Percentiles rank a stretch among this genome's conserved stretches.
These are phyloP conservation scores for Psophocarpus tetragonolobus DNA, from an alignment of 306 rosid species.

Conservation along the genomic window DNA sequence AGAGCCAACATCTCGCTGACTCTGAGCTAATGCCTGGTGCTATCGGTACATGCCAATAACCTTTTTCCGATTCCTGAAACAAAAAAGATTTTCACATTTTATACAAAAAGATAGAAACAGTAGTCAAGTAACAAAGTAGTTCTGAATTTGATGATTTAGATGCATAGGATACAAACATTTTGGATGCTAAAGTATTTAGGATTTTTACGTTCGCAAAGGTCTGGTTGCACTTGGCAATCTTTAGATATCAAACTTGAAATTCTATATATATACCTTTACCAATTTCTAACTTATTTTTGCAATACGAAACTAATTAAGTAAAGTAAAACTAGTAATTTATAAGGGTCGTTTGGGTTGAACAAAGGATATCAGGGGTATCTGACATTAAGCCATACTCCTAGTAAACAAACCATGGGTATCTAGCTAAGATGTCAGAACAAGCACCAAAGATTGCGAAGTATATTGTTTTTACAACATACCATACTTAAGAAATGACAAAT, in stretches of 20 bases:
- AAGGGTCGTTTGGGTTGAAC: too few species aligned
- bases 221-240: background rate
- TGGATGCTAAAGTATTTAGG: constrained; percentile 5
- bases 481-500: too few species aligned
- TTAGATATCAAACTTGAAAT: background rate
- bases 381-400: too few species aligned
- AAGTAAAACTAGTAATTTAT: background rate
- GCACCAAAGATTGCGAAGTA: too few species aligned
- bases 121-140: background rate
- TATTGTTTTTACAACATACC: too few species aligned
- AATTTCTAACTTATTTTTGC: constrained; percentile 5
- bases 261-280: background rate
- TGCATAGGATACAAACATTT: background rate
- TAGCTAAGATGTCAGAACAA: too few species aligned
- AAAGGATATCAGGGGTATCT: too few species aligned
- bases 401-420: too few species aligned
- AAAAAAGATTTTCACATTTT: constrained; percentile 22
- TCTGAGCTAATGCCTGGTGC: constrained; percentile 39
- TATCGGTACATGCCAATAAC: constrained; percentile 88
- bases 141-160: background rate
- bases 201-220: background rate
- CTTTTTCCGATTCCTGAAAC: constrained; percentile 77
- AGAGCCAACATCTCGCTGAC: constrained; percentile 68
- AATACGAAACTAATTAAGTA: background rate
- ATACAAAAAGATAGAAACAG: background rate